Percentiles rank a stretch among this genome's conserved stretches.
These are phyloP conservation scores for Funneliformis geosporum DNA, from an alignment of 192 early-diverging fungal genomes.

Conservation along the genomic window DNA sequence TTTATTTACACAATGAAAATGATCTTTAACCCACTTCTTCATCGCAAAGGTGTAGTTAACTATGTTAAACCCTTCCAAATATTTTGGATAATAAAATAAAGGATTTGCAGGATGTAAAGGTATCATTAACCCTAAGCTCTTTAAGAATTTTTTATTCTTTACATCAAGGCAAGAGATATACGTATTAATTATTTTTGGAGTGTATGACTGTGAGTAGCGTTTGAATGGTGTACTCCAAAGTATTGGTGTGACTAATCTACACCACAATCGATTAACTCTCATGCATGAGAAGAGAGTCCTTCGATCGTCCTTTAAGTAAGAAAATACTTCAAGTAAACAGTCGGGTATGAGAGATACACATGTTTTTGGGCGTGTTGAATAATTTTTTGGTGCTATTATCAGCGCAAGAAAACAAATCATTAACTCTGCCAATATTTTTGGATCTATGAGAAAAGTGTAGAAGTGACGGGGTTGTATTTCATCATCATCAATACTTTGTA, in stretches of 20 bases:
- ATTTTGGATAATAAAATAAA: neutral
- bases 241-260: neutral
- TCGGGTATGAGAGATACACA: neutral
- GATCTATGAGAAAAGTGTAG: neutral
- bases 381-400: neutral
- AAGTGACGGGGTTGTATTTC: too few relatives aligned
- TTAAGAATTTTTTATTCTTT: neutral
- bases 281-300: neutral
- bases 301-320: neutral
- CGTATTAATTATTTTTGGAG: neutral
- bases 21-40: neutral
- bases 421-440: neutral
- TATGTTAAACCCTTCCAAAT: neutral
- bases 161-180: neutral
- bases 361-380: neutral
- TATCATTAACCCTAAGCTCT: neutral
- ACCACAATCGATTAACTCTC: neutral
- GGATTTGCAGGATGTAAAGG: neutral
- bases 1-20: neutral
- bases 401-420: neutral
- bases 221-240: conserved; percentile 8
- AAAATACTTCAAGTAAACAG: neutral
- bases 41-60: neutral
- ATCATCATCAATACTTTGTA: too few relatives aligned
- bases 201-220: neutral